Percentiles rank a stretch among this genome's conserved stretches.
Evolutionary conservation across 2,329 filamentous ascomycete species (phyloP).

Genomic region (Paracamarosporium sp.): DNA sequence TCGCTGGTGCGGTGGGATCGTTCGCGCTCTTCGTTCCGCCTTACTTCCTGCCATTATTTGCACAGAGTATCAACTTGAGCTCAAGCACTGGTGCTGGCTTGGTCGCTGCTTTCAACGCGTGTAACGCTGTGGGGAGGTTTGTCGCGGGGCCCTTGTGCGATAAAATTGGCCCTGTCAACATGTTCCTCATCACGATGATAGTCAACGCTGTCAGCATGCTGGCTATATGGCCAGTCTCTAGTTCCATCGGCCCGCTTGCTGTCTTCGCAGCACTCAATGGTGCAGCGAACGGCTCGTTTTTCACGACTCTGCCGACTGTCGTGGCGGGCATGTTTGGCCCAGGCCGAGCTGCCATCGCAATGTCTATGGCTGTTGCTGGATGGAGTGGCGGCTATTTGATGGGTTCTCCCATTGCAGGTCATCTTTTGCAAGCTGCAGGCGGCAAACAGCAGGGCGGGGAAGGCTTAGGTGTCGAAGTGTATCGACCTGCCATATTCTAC

Average conservation of each 20-base stretch:
- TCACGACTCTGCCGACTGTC: conserved; percentile 37
- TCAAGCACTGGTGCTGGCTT: conserved; percentile 34
- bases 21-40: conserved; percentile 41
- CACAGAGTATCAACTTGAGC: conserved; percentile 31
- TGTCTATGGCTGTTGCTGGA: conserved; percentile 36
- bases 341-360: conserved; percentile 32
- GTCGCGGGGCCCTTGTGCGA: conserved; percentile 35
- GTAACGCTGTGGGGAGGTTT: conserved; percentile 37
- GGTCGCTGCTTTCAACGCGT: conserved; percentile 36
- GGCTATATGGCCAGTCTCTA: conserved; percentile 38
- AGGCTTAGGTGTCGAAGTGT: conserved; percentile 25
- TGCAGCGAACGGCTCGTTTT: conserved; percentile 37
- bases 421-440: conserved; percentile 32
- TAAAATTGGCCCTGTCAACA: conserved; percentile 40
- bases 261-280: conserved; percentile 38
- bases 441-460: conserved; percentile 16
- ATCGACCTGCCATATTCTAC: conserved; percentile 40
- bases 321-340: conserved; percentile 37
- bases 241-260: conserved; percentile 30
- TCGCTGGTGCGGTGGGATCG: conserved; percentile 30
- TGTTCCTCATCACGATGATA: conserved; percentile 32
- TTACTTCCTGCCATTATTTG: conserved; percentile 38
- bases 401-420: conserved; percentile 35
- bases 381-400: conserved; percentile 36
- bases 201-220: conserved; percentile 37